Evolutionary conservation across 129 eudicot species (phyloP), one percentile per base, ranked within the genome.

Genomic region (Kitagawia praeruptora): DNA sequence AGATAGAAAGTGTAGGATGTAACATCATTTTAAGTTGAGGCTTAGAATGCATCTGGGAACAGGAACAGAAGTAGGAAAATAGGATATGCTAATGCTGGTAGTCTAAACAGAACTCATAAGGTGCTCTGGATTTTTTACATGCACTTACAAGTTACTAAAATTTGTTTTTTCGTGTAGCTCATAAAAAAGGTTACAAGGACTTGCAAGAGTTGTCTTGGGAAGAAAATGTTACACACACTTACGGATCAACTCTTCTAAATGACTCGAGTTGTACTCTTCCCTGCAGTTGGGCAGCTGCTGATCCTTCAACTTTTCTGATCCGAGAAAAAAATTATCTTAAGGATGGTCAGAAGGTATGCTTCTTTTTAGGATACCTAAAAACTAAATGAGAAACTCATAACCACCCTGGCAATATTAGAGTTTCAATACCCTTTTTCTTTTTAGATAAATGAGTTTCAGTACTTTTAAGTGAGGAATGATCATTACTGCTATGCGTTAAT

Each of bases 221-320:
- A 79, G 85, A 85, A 2, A 86, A 46, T 37, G 63, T 69, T 38
- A 70, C 86, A 13, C 71, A 45, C 75, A 74, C 78, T 80, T 93
- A 87, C 46, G 96, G 98, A 11, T 81, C 92, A 34, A 94, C 96
- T 34, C 92, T 94, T 70, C 77, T 86, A 75, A 84, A 86, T 76
- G 98, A 94, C 79, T 78, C 85, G 16, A 85, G 76, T 10, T 83
- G 69, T 81, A 87, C 75, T 77, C 74, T 77, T 85, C 92, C 96
- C 28, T 89, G 93, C 86, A 89, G 88, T 27, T 94, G 97, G 93
- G 81, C 91, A 27, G 48, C 87, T 58, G 85, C 91, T 12, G 96
- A 92, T 85, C 97, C 96, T 56, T 84, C 96, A 25, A 77, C 87
- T 3, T 95, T 88, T 84, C 83, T 88, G 44, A 87, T 92, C 28